Conservation (phyloP, 2,329 filamentous ascomycete genomes). For the Neofusicoccum ribis region DNA sequence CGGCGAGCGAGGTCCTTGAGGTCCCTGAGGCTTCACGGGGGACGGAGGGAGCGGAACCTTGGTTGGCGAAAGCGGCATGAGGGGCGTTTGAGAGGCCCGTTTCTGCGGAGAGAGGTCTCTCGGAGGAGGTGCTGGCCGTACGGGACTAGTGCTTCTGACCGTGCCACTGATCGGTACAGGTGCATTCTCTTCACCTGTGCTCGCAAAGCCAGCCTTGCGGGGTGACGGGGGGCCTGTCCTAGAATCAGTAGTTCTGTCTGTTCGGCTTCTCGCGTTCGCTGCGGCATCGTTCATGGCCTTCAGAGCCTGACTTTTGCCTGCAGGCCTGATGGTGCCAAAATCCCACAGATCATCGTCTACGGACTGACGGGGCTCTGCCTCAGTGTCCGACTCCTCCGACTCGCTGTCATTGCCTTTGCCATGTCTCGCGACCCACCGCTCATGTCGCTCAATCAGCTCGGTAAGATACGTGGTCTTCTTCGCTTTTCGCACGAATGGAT, state of each 20-base stretch:
- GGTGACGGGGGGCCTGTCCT: constrained; percentile 7
- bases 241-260: constrained; percentile 27
- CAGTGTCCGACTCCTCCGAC: constrained; percentile 42
- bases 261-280: constrained; percentile 66
- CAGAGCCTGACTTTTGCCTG: constrained; percentile 60
- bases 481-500: constrained; percentile 85
- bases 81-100: constrained; percentile 23
- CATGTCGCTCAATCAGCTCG: constrained; percentile 88
- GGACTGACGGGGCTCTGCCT: constrained; percentile 41
- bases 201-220: constrained; percentile 34
- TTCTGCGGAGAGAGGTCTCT: constrained; percentile 46
- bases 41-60: constrained; percentile 48
- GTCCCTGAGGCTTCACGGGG: constrained; percentile 44
- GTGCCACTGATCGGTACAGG: constrained; percentile 29
- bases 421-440: constrained; percentile 78
- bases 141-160: constrained; percentile 26
- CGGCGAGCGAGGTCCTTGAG: constrained; percentile 34
- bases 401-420: constrained; percentile 61
- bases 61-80: constrained; percentile 42
- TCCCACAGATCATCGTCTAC: constrained; percentile 93
- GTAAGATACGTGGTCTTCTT: constrained; percentile 97
- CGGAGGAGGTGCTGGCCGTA: constrained; percentile 26
- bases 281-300: constrained; percentile 78
- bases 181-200: constrained; percentile 37
- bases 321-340: constrained; percentile 89